These are phyloP conservation scores for Fraxinus americana DNA, from an alignment of 257 asterid species.

Conservation along the genomic window DNA sequence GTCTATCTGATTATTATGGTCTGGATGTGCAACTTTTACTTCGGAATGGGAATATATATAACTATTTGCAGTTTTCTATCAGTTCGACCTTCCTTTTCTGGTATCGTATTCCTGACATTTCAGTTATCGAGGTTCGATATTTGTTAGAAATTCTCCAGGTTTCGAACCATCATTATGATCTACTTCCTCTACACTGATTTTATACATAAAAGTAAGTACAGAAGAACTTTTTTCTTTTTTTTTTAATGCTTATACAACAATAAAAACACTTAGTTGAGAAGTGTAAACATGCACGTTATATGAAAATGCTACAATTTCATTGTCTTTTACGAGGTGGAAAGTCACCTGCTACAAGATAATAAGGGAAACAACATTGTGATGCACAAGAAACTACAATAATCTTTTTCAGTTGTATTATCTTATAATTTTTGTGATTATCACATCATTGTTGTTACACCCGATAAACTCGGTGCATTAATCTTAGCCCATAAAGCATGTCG, in stretches of 20 bases:
- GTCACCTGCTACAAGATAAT: too few species aligned
- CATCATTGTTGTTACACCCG: neutral
- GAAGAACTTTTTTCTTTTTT: too few species aligned
- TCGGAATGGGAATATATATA: neutral
- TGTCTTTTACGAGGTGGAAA: neutral
- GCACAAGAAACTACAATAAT: neutral
- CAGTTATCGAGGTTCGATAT: too few species aligned
- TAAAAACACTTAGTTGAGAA: too few species aligned
- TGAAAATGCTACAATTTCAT: neutral
- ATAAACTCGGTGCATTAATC: neutral
- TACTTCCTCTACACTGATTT: too few species aligned
- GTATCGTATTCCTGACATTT: too few species aligned
- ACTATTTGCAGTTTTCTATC: neutral
- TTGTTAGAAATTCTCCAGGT: too few species aligned
- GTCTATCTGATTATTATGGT: neutral
- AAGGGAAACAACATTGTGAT: neutral
- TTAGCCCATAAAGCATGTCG: neutral
- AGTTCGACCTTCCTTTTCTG: too few species aligned
- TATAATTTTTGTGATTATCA: neutral
- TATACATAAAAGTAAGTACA: too few species aligned
- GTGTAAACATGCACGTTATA: too few species aligned
- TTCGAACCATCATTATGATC: too few species aligned
- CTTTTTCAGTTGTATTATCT: neutral
- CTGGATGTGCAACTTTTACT: neutral
- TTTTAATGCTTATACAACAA: too few species aligned